phyloP scores from a whole-genome alignment of 768 basidiomycete genomes.

The Fomitopsis pulvina region DNA sequence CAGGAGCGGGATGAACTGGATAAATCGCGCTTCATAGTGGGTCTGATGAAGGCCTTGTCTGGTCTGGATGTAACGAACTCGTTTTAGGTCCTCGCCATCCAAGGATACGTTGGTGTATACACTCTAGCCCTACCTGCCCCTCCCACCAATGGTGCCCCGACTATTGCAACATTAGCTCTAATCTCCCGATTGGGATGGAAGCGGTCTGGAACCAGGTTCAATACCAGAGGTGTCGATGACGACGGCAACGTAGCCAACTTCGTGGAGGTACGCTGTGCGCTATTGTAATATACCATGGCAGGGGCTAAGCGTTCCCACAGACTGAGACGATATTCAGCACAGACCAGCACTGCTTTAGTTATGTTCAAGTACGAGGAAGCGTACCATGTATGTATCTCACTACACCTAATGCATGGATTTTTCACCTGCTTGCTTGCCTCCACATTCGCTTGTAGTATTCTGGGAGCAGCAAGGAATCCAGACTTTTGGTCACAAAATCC shows the following conservation, averaged over 20 bases:
- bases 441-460: constrained; percentile 56
- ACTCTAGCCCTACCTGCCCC: constrained; percentile 73
- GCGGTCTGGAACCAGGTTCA: constrained; percentile 95
- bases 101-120: constrained; percentile 87
- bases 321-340: constrained; percentile 90
- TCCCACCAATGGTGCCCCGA: constrained; percentile 66
- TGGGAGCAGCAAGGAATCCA: constrained; percentile 98
- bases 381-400: constrained; percentile 73
- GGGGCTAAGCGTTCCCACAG: constrained; percentile 31
- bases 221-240: constrained; percentile 93
- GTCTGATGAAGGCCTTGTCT: constrained; percentile 19
- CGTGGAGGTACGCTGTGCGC: constrained; percentile 62
- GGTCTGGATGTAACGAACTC: neutral
- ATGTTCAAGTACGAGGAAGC: constrained; percentile 90
- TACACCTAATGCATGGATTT: neutral
- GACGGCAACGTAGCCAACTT: constrained; percentile 95
- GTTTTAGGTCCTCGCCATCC: constrained; percentile 75
- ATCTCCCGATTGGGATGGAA: constrained; percentile 91
- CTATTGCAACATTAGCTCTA: constrained; percentile 68
- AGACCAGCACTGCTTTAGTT: constrained; percentile 83
- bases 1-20: constrained; percentile 73
- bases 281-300: neutral
- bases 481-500: constrained; percentile 90
- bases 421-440: neutral
- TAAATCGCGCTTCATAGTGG: constrained; percentile 75